Conservation (phyloP, 495 filamentous ascomycete genomes). For the Usnea hakonensis region DNA sequence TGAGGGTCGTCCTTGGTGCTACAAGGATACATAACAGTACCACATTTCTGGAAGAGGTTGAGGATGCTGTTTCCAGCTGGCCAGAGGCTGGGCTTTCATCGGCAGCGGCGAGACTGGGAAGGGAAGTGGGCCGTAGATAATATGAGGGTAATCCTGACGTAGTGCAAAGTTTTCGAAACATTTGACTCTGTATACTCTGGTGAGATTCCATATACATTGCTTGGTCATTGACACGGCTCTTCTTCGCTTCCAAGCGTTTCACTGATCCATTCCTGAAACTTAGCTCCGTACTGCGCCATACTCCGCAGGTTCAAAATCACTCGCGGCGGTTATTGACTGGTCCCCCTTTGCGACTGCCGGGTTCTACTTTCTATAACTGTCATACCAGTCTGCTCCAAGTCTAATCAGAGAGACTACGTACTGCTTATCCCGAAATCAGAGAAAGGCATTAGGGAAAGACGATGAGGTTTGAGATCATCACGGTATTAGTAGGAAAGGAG, state of each 20-base stretch:
- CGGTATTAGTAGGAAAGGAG: no score
- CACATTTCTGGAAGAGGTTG: conserved; percentile 80
- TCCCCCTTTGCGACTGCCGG: neutral
- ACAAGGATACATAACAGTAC: conserved; percentile 79
- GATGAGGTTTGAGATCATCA: no score
- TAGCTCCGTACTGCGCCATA: neutral
- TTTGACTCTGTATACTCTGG: neutral
- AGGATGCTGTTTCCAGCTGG: conserved; percentile 73
- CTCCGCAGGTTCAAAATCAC: neutral
- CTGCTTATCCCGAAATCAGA: no score
- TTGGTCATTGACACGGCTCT: neutral
- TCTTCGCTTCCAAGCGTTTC: no score
- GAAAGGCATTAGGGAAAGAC: no score
- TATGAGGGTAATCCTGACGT: conserved; percentile 1
- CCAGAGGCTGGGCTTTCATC: conserved; percentile 62
- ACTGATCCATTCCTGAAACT: no score
- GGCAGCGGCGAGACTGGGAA: conserved; percentile 63
- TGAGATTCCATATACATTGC: neutral
- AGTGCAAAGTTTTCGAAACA: neutral
- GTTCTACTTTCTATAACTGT: neutral
- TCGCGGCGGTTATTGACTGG: neutral
- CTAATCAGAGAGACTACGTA: neutral
- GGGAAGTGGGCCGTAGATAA: conserved; percentile 49
- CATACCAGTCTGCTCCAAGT: neutral
- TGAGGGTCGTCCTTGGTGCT: conserved; percentile 79